Base-by-base conservation (phyloP, 2,329 filamentous ascomycete species). In the Calonectria fujianensis region DNA sequence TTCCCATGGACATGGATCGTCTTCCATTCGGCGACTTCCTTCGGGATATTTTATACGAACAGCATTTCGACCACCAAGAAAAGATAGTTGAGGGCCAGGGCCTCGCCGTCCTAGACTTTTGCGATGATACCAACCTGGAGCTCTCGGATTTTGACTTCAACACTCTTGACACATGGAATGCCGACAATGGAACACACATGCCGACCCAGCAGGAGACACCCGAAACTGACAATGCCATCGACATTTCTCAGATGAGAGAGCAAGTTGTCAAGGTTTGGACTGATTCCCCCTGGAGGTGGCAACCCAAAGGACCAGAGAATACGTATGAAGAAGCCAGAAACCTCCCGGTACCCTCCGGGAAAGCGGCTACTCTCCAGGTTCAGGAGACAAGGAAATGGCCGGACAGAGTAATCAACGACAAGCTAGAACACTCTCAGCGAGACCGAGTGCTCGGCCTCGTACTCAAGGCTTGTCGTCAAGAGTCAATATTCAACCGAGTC, bases 371-470 rank as follows among this genome's bases (percentile, higher is more conserved):
- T 41, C 81, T 84, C 8, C 83, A 86, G 41, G 83, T 88, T 24
- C 85, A 87, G 51, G 84, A 86, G 61, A 83, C 83, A 63, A 79
- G 83, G 54, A 84, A 83, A 74, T 82, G 82, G 32, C 76, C 86
- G 24, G 83, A 86, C 75, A 84, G 85, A 61, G 84, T 88, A 16
- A 79, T 88, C 51, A 80, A 83, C 3, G 87, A 89, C 52, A 87
- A 84, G 57, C 78, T 91, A 24, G 86, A 88, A 35, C 81, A 84
- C 31, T 84, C 88, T 8, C 87, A 86, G 27, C 89, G 92, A 4
- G 93, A 95, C 82, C 89, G 88, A 61, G 88, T 94, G 1, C 85
- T 95, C 70, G 92, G 90, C 14, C 88, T 94, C 73, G 90, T 94
- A 1, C 84, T 95, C 45, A 87, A 88, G 65, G 91, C 89, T 5